These are phyloP conservation scores for Penicillium crustosum DNA, from an alignment of 2,329 filamentous ascomycete species.

Conservation along the genomic window DNA sequence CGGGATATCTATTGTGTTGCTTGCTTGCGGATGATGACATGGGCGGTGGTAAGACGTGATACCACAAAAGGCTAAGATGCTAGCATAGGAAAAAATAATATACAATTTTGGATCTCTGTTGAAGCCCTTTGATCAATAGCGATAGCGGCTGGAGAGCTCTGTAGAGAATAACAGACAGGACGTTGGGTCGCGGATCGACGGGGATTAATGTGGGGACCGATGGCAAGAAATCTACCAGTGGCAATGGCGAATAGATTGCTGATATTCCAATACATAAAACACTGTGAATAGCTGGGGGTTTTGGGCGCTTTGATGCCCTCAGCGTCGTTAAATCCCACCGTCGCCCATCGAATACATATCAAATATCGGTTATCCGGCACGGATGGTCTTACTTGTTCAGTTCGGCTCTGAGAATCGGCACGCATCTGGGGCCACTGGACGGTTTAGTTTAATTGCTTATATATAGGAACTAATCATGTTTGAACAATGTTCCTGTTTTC, in stretches of 20 bases:
- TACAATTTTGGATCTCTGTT: not conserved
- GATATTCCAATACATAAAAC: not conserved
- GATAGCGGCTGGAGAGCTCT: not conserved
- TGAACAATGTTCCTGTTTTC: not conserved
- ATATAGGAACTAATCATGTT: not conserved
- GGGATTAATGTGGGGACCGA: slow-evolving; percentile 8
- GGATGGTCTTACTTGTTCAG: slow-evolving; percentile 6
- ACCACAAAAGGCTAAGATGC: not conserved
- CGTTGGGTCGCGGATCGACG: slow-evolving; percentile 1
- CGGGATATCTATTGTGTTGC: not conserved
- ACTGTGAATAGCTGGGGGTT: not conserved
- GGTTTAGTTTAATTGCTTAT: not conserved
- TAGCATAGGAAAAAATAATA: not conserved
- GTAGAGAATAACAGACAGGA: not conserved
- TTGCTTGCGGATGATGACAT: not conserved
- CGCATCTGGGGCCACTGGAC: not conserved
- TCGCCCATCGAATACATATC: not conserved
- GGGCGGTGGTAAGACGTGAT: not conserved
- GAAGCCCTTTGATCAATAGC: not conserved
- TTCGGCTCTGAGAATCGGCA: slow-evolving; percentile 15
- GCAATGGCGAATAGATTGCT: not conserved
- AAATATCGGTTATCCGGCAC: not conserved
- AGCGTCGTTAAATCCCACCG: not conserved
- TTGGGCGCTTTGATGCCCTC: not conserved
- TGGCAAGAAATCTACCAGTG: not conserved